Evolutionary conservation across 352 stramenopile species (phyloP), one percentile per base, ranked within the genome.

Genomic region (Globisporangium heterothallicum): DNA sequence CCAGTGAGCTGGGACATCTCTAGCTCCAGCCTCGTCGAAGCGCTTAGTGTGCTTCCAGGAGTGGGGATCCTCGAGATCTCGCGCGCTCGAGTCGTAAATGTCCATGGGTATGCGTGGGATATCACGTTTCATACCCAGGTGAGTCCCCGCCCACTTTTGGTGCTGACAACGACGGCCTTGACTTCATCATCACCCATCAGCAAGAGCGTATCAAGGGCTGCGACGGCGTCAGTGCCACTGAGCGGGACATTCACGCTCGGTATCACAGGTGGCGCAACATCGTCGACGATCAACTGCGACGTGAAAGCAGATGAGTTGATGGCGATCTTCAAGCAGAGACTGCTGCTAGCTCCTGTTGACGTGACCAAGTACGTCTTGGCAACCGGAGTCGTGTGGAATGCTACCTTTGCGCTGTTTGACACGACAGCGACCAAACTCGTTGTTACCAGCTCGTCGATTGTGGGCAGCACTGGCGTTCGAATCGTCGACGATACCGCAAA

Each of bases 351-450:
- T 6, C 66, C 66, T 7, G 32, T 65, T 0, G 12, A 26, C 7
- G 38, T 70, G 8, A 67, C 54, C 13, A 73, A 72, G 49, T 43
- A 41, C 9, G 47, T 64, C 0, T 51, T 50, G 8, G 0, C 48
- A 6, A 48, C 46, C 0, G 51, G 65, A 26, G 61, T 73, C 12
- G n/a, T 49, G 6, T 77, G 67, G 67, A 64, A 61, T 18, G 56
- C 48, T 9, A 63, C 55, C 0, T 78, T 78, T 48, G 49, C 62
- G 12, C 56, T 62, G 18, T 71, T 70, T 46, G 64, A 78, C 38
- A 56, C 35, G 2, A 51, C 21, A 21, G 62, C 48, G 0, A 51
- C 29, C 9, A 52, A 40, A 1, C 46, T 71, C 2, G 51, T 49
- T n/a, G 40, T 71, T 4, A 43, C 53, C 3, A 56, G 50, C 6